Base-by-base conservation (phyloP, 441 rosid species). In the Biscutella laevigata region DNA sequence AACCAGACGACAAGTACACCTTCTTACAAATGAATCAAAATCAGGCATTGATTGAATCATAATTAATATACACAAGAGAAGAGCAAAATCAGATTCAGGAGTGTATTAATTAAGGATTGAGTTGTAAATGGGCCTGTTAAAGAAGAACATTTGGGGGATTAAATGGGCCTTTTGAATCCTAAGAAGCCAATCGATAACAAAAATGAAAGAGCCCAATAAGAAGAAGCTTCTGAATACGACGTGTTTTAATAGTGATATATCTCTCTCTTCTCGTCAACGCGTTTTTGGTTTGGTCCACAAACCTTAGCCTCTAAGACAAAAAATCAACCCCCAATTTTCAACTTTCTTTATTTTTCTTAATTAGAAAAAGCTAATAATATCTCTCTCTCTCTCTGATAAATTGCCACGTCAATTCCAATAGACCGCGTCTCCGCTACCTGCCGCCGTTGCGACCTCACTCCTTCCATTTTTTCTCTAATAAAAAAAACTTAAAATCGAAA, bases 381-480 rank as follows among this genome's bases (percentile, higher is more conserved):
- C 7, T 11, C 9, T 20, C 42, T 33, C 52, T 40, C 40, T 24
- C 48, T 24, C 13, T 28, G 14, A 45, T 22, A 51, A 28, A 51
- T 16, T 10, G 70, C 78, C 81, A 77, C 78, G 69, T 73, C 39
- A 8, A 37, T 6, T 7, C 16, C 6, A 12, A 21, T 17, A 57
- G 60, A 42, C 65, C 82, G 82, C 79, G 81, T 78, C 49, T 34
- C 19, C 20, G 4, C 11, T 44, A 41, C 29, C 29, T 42, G 48
- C 30, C 19, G 48, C 47, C 17, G 19, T 7, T 42, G 27, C 22
- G 9, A 22, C 24, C 32, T 26, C 21, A 13, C 19, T 24, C 35
- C 2, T 45, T 45, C 35, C 4, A 25, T 4, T 45, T 15, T 45
- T 0, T 15, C n/a, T n/a, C n/a, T n/a, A n/a, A n/a, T 8, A 26